Base-by-base conservation (phyloP, 2,329 filamentous ascomycete genomes). In the Fusarium graminum region DNA sequence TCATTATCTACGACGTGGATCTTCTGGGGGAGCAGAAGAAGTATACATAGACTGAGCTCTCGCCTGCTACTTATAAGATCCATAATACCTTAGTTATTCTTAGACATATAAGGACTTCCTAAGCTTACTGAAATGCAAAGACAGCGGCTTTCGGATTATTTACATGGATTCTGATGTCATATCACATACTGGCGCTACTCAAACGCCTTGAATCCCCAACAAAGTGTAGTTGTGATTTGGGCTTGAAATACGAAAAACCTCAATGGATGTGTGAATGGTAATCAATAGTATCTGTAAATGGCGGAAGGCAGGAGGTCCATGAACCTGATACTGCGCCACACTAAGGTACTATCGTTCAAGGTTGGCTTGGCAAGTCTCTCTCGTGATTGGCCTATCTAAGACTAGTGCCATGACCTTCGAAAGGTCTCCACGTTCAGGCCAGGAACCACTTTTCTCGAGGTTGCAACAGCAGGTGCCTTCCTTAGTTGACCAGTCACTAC, bases 391-490 rank as follows among this genome's bases (percentile, higher is more conserved):
- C 22, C 16, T 6, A 38, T 46, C 42, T 10, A 22, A 14, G 36
- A 52, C 59, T 63, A 58, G 52, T 47, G 56, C 43, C 55, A 56
- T 51, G 44, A 29, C 16, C 43, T 32, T n/a, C 22, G 22, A 22
- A 22, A 22, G 38, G 49, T 42, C 41, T 68, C 52, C 59, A 62
- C 42, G 52, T 53, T 42, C 43, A 46, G 46, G 34, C 40, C 17
- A 58, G 43, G 47, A 54, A 25, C 61, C 61, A 65, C 62, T 65
- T 60, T 60, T 65, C 50, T 30, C 46, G 19, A 44, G 43, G 49
- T 58, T 50, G 46, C 39, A 67, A 42, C 42, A 63, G 38, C 52
- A 65, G 44, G 40, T 67, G 63, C 63, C 63, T 64, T 43, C 47
- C 26, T 36, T 47, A 32, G 63, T 44, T 62, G 43, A 59, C 63